Base-by-base conservation (phyloP, 2,329 filamentous ascomycete genomes). In the Neopestalotiopsis sp. region DNA sequence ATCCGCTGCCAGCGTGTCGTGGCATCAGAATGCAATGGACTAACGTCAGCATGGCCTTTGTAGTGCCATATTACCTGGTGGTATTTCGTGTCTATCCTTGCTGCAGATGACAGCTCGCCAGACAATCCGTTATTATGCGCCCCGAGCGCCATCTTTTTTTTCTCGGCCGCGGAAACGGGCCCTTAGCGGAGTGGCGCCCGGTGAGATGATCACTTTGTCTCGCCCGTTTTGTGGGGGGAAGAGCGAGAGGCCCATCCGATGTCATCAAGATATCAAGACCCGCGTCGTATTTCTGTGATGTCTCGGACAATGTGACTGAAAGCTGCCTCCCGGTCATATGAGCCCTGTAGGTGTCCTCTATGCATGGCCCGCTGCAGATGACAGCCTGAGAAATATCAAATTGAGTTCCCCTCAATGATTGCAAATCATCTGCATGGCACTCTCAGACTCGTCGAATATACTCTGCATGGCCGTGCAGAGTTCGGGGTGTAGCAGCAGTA, bases 1-100 rank as follows among this genome's bases (percentile, higher is more conserved):
- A 62, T 62, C 30, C 59, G 59, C 59, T 62, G 59, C 59, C 59
- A 62, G 32, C 59, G 59, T 40, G n/a, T 62, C 32, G 30, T 62
- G 32, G 59, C 30, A 34, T 62, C 59, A 30, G 34, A n/a, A 62
- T 38, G 59, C 59, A 62, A 62, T 62, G 40, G 14, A 38, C n/a
- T 42, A 20, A 40, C 13, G 32, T 62, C 32, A 40, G 59, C 32
- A 30, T 62, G 59, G 14, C 32, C 59, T 62, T 30, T 34, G 32
- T 20, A 38, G 34, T 38, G 59, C 32, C 59, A 38, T 62, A 32
- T 20, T 17, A 34, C 59, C 14, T 62, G 45, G 45, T 62, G 28
- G 14, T 34, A 30, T 38, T 62, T 62, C 30, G 34, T 34, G 32
- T 34, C 59, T 20, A 34, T 59, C 57, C 24, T 59, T 59, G 59